Evolutionary conservation across 108 stramenopile genomes (phyloP).

Genomic region (Cylindrotheca closterium): DNA sequence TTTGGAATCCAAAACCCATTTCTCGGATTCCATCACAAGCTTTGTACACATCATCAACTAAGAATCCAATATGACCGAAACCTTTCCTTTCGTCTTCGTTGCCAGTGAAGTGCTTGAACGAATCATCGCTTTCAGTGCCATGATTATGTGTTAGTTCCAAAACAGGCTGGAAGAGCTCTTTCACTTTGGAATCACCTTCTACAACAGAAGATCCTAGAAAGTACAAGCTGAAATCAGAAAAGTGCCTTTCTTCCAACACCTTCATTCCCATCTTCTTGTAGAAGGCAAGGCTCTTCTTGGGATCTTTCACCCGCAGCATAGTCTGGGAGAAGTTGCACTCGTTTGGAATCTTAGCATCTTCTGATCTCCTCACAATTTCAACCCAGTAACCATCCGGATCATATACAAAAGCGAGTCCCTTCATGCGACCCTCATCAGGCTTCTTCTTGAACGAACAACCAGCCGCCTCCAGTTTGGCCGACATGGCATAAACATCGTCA

Average conservation of each 20-base stretch:
- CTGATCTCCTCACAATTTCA: slow-evolving; percentile 69
- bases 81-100: slow-evolving; percentile 95
- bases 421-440: slow-evolving; percentile 91
- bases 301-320: slow-evolving; percentile 97
- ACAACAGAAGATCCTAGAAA: slow-evolving; percentile 83
- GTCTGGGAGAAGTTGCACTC: slow-evolving; percentile 91
- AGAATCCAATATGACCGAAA: slow-evolving; percentile 97
- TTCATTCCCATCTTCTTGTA: slow-evolving; percentile 89
- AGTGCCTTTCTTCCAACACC: slow-evolving; percentile 75
- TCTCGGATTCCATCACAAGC: slow-evolving; percentile 80
- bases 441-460: slow-evolving; percentile 94
- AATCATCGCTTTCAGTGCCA: slow-evolving; percentile 85
- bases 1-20: slow-evolving; percentile 78
- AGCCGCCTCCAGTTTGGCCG: slow-evolving; percentile 69
- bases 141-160: slow-evolving; percentile 96
- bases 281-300: slow-evolving; percentile 80
- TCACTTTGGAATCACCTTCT: slow-evolving; percentile 34
- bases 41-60: slow-evolving; percentile 94
- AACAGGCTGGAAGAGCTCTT: slow-evolving; percentile 66
- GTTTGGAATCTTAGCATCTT: slow-evolving; percentile 39
- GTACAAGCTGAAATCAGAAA: slow-evolving; percentile 90
- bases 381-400: slow-evolving; percentile 92
- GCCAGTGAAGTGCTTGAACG: slow-evolving; percentile 86
- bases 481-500: slow-evolving; percentile 87
- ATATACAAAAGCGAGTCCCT: slow-evolving; percentile 91